phyloP scores from a whole-genome alignment of 2,329 filamentous ascomycete genomes.

The Biscogniauxia sp. region DNA sequence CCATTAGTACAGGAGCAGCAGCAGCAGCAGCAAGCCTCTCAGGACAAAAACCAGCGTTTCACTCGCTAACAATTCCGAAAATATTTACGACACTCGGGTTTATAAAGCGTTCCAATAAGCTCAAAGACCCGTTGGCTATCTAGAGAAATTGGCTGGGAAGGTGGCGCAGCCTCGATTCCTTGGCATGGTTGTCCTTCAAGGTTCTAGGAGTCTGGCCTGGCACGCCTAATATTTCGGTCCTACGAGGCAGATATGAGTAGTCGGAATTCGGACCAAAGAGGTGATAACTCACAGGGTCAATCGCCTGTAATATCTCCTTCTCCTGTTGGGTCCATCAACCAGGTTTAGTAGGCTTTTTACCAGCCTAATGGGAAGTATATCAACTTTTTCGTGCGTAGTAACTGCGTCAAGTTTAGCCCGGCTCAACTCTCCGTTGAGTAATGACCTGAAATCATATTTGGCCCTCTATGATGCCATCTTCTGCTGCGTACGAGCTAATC shows the following conservation, averaged over 20 bases:
- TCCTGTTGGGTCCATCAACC: not conserved
- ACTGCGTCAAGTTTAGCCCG: not conserved
- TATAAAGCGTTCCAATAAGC: not conserved
- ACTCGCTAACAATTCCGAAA: not conserved
- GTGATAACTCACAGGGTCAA: not conserved
- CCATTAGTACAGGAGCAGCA: not conserved
- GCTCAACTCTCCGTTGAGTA: not conserved
- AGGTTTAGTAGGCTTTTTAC: too few relatives aligned
- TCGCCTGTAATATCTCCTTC: not conserved
- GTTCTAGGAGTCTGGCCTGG: not conserved
- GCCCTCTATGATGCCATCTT: not conserved
- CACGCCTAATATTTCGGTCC: not conserved
- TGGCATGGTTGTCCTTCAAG: not conserved
- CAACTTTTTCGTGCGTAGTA: not conserved
- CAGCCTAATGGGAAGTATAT: not conserved
- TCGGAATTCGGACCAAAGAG: not conserved
- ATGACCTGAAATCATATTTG: not conserved
- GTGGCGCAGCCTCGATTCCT: not conserved
- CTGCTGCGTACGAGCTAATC: not conserved
- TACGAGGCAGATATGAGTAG: not conserved
- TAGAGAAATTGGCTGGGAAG: not conserved
- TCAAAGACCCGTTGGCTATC: not conserved
- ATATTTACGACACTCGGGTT: not conserved
- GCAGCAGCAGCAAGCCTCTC: not conserved
- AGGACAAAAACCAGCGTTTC: not conserved